Percentiles rank a stretch among this genome's conserved stretches.
Conservation (phyloP, 805 yeast genomes). For the Metschnikowia continentalis region DNA sequence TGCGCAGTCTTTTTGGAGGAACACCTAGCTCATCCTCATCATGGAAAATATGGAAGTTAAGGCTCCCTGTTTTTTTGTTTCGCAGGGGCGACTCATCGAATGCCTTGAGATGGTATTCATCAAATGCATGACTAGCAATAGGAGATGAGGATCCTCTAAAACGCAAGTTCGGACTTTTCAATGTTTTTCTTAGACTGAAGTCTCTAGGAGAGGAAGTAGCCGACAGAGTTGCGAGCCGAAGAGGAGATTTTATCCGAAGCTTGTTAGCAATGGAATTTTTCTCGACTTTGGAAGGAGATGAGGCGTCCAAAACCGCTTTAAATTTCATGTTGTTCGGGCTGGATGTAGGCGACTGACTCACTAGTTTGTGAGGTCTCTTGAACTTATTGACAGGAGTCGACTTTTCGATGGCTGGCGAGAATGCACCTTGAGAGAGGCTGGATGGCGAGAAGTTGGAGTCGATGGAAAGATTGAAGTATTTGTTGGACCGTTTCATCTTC, state of each 20-base stretch:
- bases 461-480: conserved; percentile 38
- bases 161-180: conserved; percentile 14
- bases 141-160: conserved; percentile 18
- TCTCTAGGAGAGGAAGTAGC: conserved; percentile 13
- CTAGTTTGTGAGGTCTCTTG: conserved; percentile 41
- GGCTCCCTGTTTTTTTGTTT: conserved; percentile 7
- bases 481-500: conserved; percentile 37
- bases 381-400: conserved; percentile 25
- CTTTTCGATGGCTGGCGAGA: conserved; percentile 13
- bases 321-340: conserved; percentile 15
- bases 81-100: conserved; percentile 19
- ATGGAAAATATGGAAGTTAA: conserved; percentile 13
- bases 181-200: conserved; percentile 11
- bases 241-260: conserved; percentile 33
- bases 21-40: conserved; percentile 9
- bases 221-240: conserved; percentile 10
- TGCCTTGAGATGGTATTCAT: conserved; percentile 8
- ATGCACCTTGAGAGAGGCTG: conserved; percentile 12
- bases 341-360: conserved; percentile 43
- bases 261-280: conserved; percentile 25
- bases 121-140: conserved; percentile 10
- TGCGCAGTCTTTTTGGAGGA: conserved; percentile 4
- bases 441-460: conserved; percentile 24
- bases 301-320: conserved; percentile 10
- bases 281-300: conserved; percentile 11